A percentile compares a stretch with the other conserved stretches of the same genome.
Evolutionary conservation across 192 early-diverging fungal genomes (phyloP).

Genomic region (Umbelopsis isabellina): DNA sequence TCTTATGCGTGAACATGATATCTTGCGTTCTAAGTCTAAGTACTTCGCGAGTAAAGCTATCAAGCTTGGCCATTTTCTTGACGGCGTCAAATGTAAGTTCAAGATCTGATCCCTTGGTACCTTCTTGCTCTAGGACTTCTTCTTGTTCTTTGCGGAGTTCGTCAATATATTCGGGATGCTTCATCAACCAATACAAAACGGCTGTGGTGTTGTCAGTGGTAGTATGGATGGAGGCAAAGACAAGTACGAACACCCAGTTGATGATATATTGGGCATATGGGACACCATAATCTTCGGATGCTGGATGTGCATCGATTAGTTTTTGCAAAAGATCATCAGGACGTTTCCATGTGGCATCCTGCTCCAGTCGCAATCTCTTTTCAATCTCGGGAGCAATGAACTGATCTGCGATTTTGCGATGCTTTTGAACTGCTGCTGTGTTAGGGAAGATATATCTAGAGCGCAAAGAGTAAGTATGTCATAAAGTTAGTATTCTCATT

Average conservation of each 20-base stretch:
- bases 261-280: slow-evolving; percentile 16
- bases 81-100: slow-evolving; percentile 26
- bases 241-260: slow-evolving; percentile 31
- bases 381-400: neutral
- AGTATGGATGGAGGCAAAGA: slow-evolving; percentile 41
- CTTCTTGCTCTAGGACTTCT: slow-evolving; percentile 31
- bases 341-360: neutral
- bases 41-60: slow-evolving; percentile 44
- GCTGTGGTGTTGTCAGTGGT: slow-evolving; percentile 36
- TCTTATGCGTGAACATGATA: slow-evolving; percentile 32
- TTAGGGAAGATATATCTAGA: slow-evolving; percentile 6
- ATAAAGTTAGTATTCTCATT: too few relatives aligned
- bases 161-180: slow-evolving; percentile 29
- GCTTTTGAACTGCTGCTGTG: neutral
- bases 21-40: slow-evolving; percentile 34
- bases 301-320: slow-evolving; percentile 30
- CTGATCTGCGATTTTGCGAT: neutral
- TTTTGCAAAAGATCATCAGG: slow-evolving; percentile 42
- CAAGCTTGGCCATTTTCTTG: slow-evolving; percentile 45
- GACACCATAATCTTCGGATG: slow-evolving; percentile 32
- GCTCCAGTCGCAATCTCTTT: neutral
- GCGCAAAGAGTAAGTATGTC: neutral
- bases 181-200: slow-evolving; percentile 38
- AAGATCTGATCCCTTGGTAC: slow-evolving; percentile 34
- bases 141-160: slow-evolving; percentile 42